phyloP scores from a whole-genome alignment of 2,329 filamentous ascomycete species.

The Pleochaeta shiraiana region DNA sequence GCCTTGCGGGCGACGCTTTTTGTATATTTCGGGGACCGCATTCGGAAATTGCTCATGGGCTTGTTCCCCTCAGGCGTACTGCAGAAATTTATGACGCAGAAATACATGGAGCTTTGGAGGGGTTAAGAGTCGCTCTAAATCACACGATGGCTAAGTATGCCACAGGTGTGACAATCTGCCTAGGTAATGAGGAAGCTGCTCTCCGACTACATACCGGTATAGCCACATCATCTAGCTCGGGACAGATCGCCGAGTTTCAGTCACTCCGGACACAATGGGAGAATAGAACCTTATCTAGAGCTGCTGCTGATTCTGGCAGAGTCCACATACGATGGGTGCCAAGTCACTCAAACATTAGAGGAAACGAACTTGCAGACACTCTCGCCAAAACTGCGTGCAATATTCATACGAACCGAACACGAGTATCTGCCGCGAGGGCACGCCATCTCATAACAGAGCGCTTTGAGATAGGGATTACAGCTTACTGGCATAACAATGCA shows the following conservation, averaged over 20 bases:
- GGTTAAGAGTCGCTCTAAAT: neutral
- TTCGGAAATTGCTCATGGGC: neutral
- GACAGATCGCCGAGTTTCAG: neutral
- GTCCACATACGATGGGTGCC: neutral
- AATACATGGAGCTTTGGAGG: neutral
- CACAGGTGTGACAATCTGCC: neutral
- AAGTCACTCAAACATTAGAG: neutral
- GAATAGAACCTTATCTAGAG: neutral
- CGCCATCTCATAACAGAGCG: neutral
- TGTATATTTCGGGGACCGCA: neutral
- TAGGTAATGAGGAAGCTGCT: neutral
- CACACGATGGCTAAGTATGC: neutral
- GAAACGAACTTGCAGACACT: neutral
- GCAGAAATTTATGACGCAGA: neutral
- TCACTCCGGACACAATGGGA: neutral
- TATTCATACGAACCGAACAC: neutral
- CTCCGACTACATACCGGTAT: neutral
- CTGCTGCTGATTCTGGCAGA: neutral
- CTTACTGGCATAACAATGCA: slow-evolving; percentile 6
- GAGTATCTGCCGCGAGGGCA: neutral
- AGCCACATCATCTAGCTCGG: neutral
- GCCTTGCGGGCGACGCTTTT: neutral
- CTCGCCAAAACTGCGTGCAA: neutral
- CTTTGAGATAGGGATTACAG: neutral
- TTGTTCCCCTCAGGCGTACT: neutral